Base-by-base conservation (phyloP, 129 eudicot species). In the Cynara cardunculus region DNA sequence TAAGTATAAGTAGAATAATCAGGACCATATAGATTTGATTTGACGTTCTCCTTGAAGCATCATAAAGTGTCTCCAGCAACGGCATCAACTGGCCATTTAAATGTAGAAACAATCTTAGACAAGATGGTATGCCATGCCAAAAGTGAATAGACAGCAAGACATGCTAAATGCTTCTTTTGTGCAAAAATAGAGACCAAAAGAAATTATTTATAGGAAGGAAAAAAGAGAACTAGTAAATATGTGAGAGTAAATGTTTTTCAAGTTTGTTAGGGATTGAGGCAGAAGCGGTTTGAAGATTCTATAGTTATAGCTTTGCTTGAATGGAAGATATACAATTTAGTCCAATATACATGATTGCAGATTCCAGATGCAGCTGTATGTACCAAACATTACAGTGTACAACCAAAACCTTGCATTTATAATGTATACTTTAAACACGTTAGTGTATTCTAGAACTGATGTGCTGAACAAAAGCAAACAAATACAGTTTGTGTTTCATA, bases 21-120 rank as follows among this genome's bases (percentile, higher is more conserved):
- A 95, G 83, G 89, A 95, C 94, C 97, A 95, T 95, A 74, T 95
- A 92, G 49, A 95, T 95, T 81, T 90, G 97, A 85, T 95, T 95
- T 75, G 99, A 89, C 37, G 97, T 81, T 86, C 97, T 95, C 26
- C 88, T 88, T 71, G 97, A 83, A 81, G 99, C 94, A 87, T 95
- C 89, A 76, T 95, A 95, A 56, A 95, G 78, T 28, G 94, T 92
- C 86, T 95, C 97, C 90, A 95, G 82, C 84, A 95, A 85, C 26
- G 99, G 97, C 97, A 95, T 89, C 89, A 95, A 84, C 99, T 95
- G 94, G 69, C 25, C 25, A 79, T 75, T 39, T 74, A 53, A 87
- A 73, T 10, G 66, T 12, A 79, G 18, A 62, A 21, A 83, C 6
- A 59, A 75, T 69, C 67, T 77, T 37, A 86, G 53, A 37, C 73